These are phyloP conservation scores for Aquilaria sinensis DNA, from an alignment of 345 rosid genomes.

Conservation along the genomic window DNA sequence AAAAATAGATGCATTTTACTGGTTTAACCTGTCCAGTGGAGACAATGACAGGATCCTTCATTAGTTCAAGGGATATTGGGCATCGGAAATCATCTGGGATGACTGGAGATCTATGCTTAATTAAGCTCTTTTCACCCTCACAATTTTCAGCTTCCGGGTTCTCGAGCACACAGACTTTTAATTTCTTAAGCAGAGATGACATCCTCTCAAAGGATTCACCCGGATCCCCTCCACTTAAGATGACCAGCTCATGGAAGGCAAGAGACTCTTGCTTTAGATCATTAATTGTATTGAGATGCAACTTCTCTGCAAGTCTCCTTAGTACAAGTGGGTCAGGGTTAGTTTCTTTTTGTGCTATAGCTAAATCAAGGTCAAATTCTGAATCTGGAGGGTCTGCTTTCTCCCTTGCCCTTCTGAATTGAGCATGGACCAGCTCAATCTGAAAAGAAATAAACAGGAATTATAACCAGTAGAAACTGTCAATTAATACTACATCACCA, in stretches of 20 bases:
- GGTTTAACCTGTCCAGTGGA: constrained; percentile 90
- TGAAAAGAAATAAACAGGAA: constrained; percentile 15
- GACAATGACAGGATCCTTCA: constrained; percentile 97
- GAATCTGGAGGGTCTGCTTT: constrained; percentile 51
- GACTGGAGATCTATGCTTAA: constrained; percentile 86
- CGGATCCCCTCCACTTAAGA: constrained; percentile 53
- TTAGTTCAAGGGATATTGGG: constrained; percentile 94
- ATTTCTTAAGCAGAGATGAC: constrained; percentile 63
- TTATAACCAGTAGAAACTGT: constrained; percentile 1
- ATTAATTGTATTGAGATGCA: constrained; percentile 68
- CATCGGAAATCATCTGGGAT: constrained; percentile 97
- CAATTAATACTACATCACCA: background rate
- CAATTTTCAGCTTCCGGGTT: constrained; percentile 48
- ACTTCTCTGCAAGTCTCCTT: constrained; percentile 66
- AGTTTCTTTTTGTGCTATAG: constrained; percentile 40
- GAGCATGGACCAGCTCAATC: constrained; percentile 87
- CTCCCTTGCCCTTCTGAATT: constrained; percentile 76
- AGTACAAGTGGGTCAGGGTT: constrained; percentile 56
- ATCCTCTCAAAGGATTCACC: constrained; percentile 58
- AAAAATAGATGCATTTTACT: background rate
- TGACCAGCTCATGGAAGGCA: constrained; percentile 72
- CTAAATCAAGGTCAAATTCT: constrained; percentile 68
- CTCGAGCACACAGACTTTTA: constrained; percentile 52
- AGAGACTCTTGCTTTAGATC: constrained; percentile 77
- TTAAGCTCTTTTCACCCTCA: constrained; percentile 32